Conservation (phyloP, 768 basidiomycete species). For the Hysterangium stoloniferum region DNA sequence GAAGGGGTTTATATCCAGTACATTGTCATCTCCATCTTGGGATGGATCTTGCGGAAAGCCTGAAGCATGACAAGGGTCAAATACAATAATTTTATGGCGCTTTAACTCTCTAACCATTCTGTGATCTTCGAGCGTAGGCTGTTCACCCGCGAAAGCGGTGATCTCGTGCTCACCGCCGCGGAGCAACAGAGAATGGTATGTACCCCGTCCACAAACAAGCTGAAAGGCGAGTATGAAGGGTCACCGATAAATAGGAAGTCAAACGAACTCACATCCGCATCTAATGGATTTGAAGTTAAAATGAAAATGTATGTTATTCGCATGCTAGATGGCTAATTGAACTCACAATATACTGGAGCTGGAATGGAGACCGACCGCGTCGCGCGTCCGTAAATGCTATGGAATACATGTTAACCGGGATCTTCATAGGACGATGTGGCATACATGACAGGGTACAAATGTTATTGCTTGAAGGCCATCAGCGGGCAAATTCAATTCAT, state of each 20-base stretch:
- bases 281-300: conserved; percentile 22
- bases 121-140: no score
- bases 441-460: conserved; percentile 41
- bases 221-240: conserved; percentile 16
- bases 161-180: conserved; percentile 1
- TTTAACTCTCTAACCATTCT: no score
- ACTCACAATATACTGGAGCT: conserved; percentile 53
- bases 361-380: conserved; percentile 53
- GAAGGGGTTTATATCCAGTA: no score
- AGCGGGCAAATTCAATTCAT: conserved; percentile 22
- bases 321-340: no score
- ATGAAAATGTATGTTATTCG: neutral
- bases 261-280: conserved; percentile 51
- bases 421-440: neutral
- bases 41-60: no score
- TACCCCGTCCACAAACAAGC: conserved; percentile 48
- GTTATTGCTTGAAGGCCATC: conserved; percentile 37
- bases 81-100: no score
- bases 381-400: conserved; percentile 35
- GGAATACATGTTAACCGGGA: neutral
- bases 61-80: no score
- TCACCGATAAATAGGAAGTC: no score
- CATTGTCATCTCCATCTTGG: no score
- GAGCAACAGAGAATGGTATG: conserved; percentile 33
- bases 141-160: no score